Conservation (phyloP, 139 green algal species). For the Dunaliella primolecta region DNA sequence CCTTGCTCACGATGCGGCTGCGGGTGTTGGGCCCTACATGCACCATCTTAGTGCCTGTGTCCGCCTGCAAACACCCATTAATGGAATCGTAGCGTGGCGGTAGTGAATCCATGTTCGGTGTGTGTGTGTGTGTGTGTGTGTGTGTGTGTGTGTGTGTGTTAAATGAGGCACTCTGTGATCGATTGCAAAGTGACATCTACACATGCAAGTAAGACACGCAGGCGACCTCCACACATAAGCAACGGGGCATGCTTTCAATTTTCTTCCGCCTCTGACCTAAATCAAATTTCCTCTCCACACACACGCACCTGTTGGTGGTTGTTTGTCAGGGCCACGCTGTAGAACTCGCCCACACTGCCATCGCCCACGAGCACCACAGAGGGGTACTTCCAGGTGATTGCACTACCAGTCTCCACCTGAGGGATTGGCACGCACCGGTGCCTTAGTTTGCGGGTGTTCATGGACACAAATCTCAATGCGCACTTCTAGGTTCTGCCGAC, state of each 20-base stretch:
- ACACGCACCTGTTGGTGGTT: slow-evolving; percentile 83
- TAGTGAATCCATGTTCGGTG: too few relatives aligned
- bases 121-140: neutral
- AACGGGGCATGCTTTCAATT: too few relatives aligned
- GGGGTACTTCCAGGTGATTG: slow-evolving; percentile 99
- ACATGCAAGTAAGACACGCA: neutral
- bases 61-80: slow-evolving; percentile 19
- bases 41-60: slow-evolving; percentile 95
- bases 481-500: too few relatives aligned
- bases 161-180: neutral
- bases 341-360: slow-evolving; percentile 95
- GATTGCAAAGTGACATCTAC: neutral
- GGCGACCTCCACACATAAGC: too few relatives aligned
- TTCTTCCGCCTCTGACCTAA: too few relatives aligned
- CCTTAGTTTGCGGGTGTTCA: too few relatives aligned
- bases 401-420: slow-evolving; percentile 95
- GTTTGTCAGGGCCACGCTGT: slow-evolving; percentile 97
- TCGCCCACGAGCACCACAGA: slow-evolving; percentile 90
- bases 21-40: slow-evolving; percentile 97
- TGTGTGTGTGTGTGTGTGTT: neutral
- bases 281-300: too few relatives aligned
- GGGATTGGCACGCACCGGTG: neutral
- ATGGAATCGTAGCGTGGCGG: too few relatives aligned
- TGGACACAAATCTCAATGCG: too few relatives aligned
- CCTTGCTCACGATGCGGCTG: slow-evolving; percentile 96